Evolutionary conservation across 495 filamentous ascomycete species (phyloP).

Genomic region (Chaetomium fimeti): DNA sequence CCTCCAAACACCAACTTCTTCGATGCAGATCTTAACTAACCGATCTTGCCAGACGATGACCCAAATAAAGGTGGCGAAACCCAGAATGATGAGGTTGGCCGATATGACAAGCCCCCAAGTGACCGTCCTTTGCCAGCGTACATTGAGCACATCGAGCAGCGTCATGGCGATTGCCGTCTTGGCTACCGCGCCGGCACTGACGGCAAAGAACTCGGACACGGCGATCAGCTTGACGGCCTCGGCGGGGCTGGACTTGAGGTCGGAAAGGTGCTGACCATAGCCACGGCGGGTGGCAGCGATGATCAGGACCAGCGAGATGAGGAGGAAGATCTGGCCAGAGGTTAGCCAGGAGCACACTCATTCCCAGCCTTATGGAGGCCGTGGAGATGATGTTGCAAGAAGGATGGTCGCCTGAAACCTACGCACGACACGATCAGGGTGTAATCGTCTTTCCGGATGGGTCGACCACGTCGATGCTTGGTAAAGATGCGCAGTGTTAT

Average conservation of each 20-base stretch:
- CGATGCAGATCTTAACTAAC: not conserved
- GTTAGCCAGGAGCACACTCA: not conserved
- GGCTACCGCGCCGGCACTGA: not conserved
- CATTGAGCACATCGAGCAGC: not conserved
- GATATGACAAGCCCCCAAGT: not conserved
- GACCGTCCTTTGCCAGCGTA: not conserved
- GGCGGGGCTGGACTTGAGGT: not conserved
- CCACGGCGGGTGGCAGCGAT: not conserved
- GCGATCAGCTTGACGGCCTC: slow-evolving; percentile 1
- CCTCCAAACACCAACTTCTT: not conserved
- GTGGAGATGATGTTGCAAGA: not conserved
- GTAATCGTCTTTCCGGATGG: not conserved
- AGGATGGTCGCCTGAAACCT: not conserved
- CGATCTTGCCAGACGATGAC: not conserved
- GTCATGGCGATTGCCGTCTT: not conserved
- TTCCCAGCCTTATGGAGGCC: not conserved
- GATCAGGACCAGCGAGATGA: not conserved
- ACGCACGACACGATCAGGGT: not conserved
- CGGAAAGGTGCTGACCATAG: slow-evolving; percentile 4
- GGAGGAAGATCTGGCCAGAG: not conserved
- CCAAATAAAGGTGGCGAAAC: not conserved
- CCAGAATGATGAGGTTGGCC: not conserved
- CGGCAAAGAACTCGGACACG: not conserved
- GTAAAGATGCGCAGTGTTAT: not conserved
- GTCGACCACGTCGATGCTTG: not conserved